Evolutionary conservation across 1,284 basidiomycete genomes (phyloP).

Genomic region (Tilletiaria anomala): DNA sequence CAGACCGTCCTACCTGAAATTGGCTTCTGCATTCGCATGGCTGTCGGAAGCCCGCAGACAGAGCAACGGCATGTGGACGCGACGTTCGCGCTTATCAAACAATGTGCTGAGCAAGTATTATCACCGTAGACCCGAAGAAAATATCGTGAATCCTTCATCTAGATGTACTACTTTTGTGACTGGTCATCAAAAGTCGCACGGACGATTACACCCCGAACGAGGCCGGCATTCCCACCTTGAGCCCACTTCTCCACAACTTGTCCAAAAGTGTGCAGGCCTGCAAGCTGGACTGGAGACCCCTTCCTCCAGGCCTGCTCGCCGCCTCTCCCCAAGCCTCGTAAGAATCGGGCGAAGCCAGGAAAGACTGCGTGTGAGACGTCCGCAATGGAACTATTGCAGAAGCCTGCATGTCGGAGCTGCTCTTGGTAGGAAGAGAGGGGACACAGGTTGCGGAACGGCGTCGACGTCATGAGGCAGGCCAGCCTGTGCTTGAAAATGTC

Average conservation of each 20-base stretch:
- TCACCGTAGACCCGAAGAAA: too few relatives aligned
- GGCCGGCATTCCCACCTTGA: conserved; percentile 16
- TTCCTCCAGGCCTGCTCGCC: conserved; percentile 22
- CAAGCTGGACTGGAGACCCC: conserved; percentile 7
- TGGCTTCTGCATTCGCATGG: conserved; percentile 26
- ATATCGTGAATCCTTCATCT: too few relatives aligned
- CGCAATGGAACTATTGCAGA: conserved; percentile 11
- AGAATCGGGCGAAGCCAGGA: conserved; percentile 25
- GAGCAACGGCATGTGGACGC: conserved; percentile 13
- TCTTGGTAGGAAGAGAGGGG: conserved; percentile 12
- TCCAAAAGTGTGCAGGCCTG: conserved; percentile 16
- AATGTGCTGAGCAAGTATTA: conserved; percentile 6
- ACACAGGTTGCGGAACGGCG: conserved; percentile 13
- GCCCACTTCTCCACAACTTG: conserved; percentile 23
- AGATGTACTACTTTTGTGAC: too few relatives aligned
- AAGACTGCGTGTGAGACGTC: conserved; percentile 28
- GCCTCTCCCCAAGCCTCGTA: conserved; percentile 10
- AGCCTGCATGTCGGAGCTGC: conserved; percentile 6
- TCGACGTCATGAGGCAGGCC: conserved; percentile 10
- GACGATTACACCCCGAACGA: conserved; percentile 23
- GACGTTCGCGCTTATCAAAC: conserved; percentile 11
- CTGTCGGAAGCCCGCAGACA: conserved; percentile 21
- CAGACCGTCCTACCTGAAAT: conserved; percentile 30
- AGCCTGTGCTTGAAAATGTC: conserved; percentile 7
- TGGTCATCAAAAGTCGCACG: too few relatives aligned